A percentile compares a stretch with the other conserved stretches of the same genome.
phyloP scores from a whole-genome alignment of 148 eudicot species.

The Agrostemma githago region DNA sequence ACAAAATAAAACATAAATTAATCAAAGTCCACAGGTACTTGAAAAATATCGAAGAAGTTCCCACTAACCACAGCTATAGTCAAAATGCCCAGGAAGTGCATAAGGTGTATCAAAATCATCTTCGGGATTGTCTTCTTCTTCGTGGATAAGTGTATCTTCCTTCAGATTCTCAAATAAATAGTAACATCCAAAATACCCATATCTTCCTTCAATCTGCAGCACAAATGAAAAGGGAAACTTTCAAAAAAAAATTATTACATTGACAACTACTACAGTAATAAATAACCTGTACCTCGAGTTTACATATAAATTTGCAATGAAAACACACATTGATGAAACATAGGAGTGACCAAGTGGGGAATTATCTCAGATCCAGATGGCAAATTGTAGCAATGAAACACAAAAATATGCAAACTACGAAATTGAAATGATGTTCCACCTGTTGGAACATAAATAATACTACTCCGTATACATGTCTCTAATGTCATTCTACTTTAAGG shows the following conservation, averaged over 20 bases:
- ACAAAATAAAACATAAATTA: slow-evolving; percentile 1
- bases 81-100: slow-evolving; percentile 59
- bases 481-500: not conserved
- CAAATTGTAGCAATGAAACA: not conserved
- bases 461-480: not conserved
- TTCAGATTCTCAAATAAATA: slow-evolving; percentile 80
- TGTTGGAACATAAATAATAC: not conserved
- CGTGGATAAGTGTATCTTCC: slow-evolving; percentile 51
- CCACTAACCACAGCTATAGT: slow-evolving; percentile 50
- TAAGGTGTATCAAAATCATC: slow-evolving; percentile 34
- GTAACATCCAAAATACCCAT: slow-evolving; percentile 52
- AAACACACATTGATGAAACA: not conserved
- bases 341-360: not conserved
- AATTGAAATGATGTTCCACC: slow-evolving; percentile 7
- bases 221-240: slow-evolving; percentile 12
- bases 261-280: not conserved
- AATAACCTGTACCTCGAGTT: not conserved
- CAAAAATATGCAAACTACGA: not conserved
- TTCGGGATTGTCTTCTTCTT: slow-evolving; percentile 40
- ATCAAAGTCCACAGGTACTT: slow-evolving; percentile 4
- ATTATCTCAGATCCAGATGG: not conserved
- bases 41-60: slow-evolving; percentile 13
- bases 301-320: not conserved
- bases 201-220: slow-evolving; percentile 71
- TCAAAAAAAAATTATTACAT: slow-evolving; percentile 2